A percentile compares a stretch with the other conserved stretches of the same genome.
These are phyloP conservation scores for Tilletia walkeri DNA, from an alignment of 1,284 basidiomycete species.

Conservation along the genomic window DNA sequence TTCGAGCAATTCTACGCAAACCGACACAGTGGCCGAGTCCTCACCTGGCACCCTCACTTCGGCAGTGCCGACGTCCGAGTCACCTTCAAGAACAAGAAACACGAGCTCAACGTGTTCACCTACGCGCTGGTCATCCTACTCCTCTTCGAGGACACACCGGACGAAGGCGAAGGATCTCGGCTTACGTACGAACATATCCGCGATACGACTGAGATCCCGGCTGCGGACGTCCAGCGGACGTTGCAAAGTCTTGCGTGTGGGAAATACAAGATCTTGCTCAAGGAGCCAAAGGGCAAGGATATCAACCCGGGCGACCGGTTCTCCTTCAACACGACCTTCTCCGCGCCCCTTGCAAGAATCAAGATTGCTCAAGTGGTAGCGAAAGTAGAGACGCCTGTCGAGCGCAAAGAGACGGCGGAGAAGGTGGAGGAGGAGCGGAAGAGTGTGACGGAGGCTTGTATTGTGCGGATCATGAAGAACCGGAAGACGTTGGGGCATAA, in stretches of 20 bases:
- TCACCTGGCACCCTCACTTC: constrained; percentile 91
- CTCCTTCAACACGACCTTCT: constrained; percentile 82
- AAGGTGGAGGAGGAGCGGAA: constrained; percentile 88
- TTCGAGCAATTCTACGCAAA: constrained; percentile 89
- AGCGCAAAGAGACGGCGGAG: constrained; percentile 84
- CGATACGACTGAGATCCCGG: constrained; percentile 62
- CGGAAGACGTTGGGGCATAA: constrained; percentile 84
- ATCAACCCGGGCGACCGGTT: constrained; percentile 75
- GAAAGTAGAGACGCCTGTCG: constrained; percentile 80
- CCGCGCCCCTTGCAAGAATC: constrained; percentile 77
- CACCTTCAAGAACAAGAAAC: constrained; percentile 73
- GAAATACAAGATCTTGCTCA: constrained; percentile 90
- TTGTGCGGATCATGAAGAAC: constrained; percentile 97
- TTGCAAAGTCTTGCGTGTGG: constrained; percentile 94
- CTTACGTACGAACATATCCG: constrained; percentile 36
- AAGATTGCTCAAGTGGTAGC: constrained; percentile 87
- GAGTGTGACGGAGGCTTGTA: constrained; percentile 64
- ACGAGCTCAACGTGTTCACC: constrained; percentile 92
- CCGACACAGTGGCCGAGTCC: constrained; percentile 80
- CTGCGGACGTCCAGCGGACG: constrained; percentile 79
- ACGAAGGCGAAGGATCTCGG: constrained; percentile 17
- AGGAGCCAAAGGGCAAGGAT: constrained; percentile 83
- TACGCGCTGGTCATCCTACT: constrained; percentile 83
- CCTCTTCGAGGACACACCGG: constrained; percentile 69
- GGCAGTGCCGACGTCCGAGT: constrained; percentile 88